Percentiles rank a stretch among this genome's conserved stretches.
These are phyloP conservation scores for Waitea zeae DNA, from an alignment of 1,284 basidiomycete genomes.

Conservation along the genomic window DNA sequence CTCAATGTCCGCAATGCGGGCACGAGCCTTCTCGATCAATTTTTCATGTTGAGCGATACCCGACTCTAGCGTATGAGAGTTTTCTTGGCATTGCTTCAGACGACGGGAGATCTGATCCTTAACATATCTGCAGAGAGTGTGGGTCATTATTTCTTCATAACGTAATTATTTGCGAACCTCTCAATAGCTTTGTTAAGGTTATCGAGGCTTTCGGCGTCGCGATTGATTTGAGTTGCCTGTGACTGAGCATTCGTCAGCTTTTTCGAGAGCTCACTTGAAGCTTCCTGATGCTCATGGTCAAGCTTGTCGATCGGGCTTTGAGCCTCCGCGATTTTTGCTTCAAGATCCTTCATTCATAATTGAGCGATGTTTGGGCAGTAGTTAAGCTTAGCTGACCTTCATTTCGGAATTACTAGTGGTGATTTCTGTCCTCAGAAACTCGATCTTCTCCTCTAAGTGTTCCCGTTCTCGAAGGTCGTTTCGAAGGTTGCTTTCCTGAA, in stretches of 20 bases:
- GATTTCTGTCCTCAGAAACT: constrained; percentile 44
- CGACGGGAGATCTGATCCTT: constrained; percentile 47
- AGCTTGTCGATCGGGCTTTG: constrained; percentile 52
- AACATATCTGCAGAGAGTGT: constrained; percentile 38
- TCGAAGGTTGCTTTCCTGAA: constrained; percentile 43
- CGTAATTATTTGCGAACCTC: constrained; percentile 20
- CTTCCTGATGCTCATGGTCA: constrained; percentile 37
- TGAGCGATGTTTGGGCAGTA: neutral
- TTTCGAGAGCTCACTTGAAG: constrained; percentile 32
- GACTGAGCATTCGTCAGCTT: constrained; percentile 35
- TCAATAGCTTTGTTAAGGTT: constrained; percentile 46
- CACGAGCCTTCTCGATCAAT: constrained; percentile 36
- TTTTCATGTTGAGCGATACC: constrained; percentile 38
- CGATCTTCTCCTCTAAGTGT: constrained; percentile 40
- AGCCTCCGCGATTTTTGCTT: constrained; percentile 42
- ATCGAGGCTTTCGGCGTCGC: constrained; percentile 44
- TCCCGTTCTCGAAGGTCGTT: constrained; percentile 48
- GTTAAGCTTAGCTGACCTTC: constrained; percentile 18
- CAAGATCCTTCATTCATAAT: constrained; percentile 33
- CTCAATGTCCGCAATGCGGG: constrained; percentile 36
- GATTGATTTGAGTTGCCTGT: constrained; percentile 45
- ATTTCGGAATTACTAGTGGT: constrained; percentile 14
- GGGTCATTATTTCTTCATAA: neutral
- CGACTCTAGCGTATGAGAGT: constrained; percentile 40
- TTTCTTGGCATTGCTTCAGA: constrained; percentile 43